Conservation (phyloP, 78 protist genomes). For the Pigoraptor vietnamica region DNA sequence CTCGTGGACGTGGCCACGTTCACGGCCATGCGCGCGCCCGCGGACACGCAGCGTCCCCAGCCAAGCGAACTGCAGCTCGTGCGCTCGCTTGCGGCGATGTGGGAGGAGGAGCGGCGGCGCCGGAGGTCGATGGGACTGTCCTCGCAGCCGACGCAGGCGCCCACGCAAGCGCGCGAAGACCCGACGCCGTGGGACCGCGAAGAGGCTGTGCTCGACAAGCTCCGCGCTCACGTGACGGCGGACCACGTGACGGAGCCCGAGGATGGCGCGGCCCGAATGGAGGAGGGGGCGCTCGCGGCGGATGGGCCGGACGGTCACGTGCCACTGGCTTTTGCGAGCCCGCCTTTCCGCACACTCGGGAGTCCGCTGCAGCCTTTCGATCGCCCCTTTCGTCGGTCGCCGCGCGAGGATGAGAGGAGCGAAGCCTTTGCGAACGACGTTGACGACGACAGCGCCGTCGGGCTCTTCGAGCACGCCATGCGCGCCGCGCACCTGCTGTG, state of each 20-base stretch:
- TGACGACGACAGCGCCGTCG: neutral
- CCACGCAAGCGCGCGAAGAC: neutral
- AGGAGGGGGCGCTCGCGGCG: neutral
- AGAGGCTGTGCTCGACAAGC: neutral
- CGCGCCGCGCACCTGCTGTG: neutral
- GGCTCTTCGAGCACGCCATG: neutral
- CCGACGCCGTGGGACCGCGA: neutral
- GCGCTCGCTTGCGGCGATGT: constrained; percentile 13
- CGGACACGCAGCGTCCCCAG: neutral
- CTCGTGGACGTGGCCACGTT: neutral
- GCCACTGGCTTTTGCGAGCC: neutral
- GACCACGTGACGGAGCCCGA: neutral
- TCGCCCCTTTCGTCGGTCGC: too few relatives aligned
- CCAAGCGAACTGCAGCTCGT: neutral
- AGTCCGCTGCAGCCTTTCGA: neutral
- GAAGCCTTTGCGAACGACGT: neutral
- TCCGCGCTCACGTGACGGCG: neutral
- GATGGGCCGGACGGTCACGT: neutral
- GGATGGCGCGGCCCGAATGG: neutral
- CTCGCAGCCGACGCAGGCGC: neutral
- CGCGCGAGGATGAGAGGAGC: neutral
- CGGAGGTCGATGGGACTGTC: neutral
- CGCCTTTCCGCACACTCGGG: neutral
- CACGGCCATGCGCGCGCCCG: neutral
- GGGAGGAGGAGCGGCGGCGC: constrained; percentile 39